Evolutionary conservation across 208 protist genomes (phyloP).

Genomic region (Phytomonas sp.): DNA sequence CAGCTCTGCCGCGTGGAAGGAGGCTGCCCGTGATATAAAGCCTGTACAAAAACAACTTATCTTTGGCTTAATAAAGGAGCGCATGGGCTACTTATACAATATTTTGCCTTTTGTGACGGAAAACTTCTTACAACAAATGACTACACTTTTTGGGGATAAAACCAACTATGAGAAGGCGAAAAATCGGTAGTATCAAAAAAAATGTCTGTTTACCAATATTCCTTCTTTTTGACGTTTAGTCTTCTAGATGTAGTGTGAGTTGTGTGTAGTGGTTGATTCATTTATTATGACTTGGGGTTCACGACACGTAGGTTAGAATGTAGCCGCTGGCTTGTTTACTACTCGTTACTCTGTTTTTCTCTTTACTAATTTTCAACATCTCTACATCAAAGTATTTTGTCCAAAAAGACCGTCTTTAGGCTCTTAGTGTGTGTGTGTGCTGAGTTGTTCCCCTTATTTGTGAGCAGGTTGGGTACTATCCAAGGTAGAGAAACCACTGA

Average conservation of each 20-base stretch:
- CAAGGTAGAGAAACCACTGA: neutral
- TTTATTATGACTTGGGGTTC: neutral
- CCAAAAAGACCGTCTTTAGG: neutral
- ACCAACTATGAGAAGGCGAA: neutral
- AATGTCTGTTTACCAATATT: neutral
- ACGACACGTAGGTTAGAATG: neutral
- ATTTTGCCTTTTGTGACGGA: constrained; percentile 56
- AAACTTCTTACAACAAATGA: constrained; percentile 12
- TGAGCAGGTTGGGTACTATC: neutral
- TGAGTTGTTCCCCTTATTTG: neutral
- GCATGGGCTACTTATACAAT: constrained; percentile 49
- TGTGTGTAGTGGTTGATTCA: neutral
- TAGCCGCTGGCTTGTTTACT: neutral
- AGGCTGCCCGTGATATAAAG: constrained; percentile 27
- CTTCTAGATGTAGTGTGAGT: neutral
- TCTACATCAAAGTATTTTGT: neutral
- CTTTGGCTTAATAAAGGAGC: constrained; percentile 22
- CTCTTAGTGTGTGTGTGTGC: constrained; percentile 6
- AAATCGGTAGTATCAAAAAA: neutral
- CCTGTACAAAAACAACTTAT: constrained; percentile 18
- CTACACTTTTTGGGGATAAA: neutral
- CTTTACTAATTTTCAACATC: neutral
- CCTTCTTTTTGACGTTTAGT: neutral
- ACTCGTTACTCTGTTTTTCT: neutral
- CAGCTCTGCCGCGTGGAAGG: constrained; percentile 22